These are phyloP conservation scores for Talaromyces sp. DNA, from an alignment of 2,329 filamentous ascomycete genomes.

Conservation along the genomic window DNA sequence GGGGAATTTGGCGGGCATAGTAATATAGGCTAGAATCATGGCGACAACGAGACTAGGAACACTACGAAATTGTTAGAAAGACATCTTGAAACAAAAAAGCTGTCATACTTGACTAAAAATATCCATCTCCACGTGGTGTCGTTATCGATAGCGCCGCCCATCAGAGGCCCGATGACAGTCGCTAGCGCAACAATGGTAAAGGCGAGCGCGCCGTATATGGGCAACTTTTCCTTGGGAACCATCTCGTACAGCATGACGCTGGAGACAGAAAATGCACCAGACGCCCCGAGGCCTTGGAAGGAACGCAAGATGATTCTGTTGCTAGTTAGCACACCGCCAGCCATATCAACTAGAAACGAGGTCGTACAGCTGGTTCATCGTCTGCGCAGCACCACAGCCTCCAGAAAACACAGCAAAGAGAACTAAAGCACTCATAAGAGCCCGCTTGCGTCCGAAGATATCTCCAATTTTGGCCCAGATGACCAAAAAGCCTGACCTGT, in stretches of 20 bases:
- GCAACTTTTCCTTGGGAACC: conserved; percentile 19
- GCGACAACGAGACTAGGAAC: background rate
- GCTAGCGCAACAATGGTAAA: conserved; percentile 19
- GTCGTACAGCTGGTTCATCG: conserved; percentile 24
- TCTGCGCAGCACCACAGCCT: conserved; percentile 25
- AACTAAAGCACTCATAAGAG: conserved; percentile 18
- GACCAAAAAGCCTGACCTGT: conserved; percentile 21
- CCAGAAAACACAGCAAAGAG: conserved; percentile 28
- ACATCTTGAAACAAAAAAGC: background rate
- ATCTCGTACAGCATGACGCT: conserved; percentile 27
- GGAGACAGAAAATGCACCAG: conserved; percentile 25
- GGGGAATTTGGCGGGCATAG: background rate
- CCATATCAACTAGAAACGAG: background rate
- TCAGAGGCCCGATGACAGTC: conserved; percentile 18
- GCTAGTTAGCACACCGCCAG: background rate
- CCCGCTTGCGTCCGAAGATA: conserved; percentile 25
- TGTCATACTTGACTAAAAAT: conserved; percentile 10
- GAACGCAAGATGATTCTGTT: conserved; percentile 23
- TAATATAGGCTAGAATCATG: background rate
- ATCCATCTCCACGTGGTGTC: conserved; percentile 22
- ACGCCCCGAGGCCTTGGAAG: conserved; percentile 3
- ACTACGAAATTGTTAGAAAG: background rate
- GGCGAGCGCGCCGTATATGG: conserved; percentile 19
- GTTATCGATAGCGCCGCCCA: conserved; percentile 20
- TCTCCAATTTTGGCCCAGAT: conserved; percentile 30